Base-by-base conservation (phyloP, 2,329 filamentous ascomycete species). In the Sporothrix humicola region DNA sequence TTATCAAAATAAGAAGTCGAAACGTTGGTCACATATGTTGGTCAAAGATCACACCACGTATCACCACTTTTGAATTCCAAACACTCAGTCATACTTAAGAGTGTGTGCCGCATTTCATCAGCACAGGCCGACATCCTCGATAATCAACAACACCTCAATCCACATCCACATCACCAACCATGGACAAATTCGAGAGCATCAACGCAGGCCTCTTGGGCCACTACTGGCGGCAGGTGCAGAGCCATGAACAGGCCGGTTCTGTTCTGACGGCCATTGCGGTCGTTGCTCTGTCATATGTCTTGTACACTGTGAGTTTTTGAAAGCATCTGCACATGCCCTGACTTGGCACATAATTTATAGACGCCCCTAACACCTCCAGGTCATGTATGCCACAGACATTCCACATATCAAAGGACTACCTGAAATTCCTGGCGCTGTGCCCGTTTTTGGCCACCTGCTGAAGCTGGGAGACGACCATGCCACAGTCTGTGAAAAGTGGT, bases 401-500 rank as follows among this genome's bases (percentile, higher is more conserved):
- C 86, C 88, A 5, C 89, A 88, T 77, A 89, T 91, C 79, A 90
- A 90, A 77, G 85, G 85, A 6, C 80, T 91, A 0, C 88, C 89
- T 1, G 88, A 91, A 76, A 85, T 90, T 58, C 88, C 89, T 0
- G 89, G 89, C 0, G 73, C 75, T 1, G 79, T 90, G 4, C 89
- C 89, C 3, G 77, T 92, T 9, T 89, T 92, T 76, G 90, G 90
- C 5, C 91, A 89, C 75, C 82, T 92, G 3, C 78, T 90, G 0
- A 87, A 91, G 77, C 83, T 92, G 7, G 88, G 89, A 2, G 83
- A 85, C 2, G 82, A 87, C 71, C 87, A 91, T 82, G 86, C 89
- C 8, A 83, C 84, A 44, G 83, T 86, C 37, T 83, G 88, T 1
- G 84, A 83, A 17, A 83, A 84, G 79, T 89, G 89, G 87, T 88